Evolutionary conservation across 805 yeast species (phyloP).

Genomic region (Barnettozyma wickerhamii): DNA sequence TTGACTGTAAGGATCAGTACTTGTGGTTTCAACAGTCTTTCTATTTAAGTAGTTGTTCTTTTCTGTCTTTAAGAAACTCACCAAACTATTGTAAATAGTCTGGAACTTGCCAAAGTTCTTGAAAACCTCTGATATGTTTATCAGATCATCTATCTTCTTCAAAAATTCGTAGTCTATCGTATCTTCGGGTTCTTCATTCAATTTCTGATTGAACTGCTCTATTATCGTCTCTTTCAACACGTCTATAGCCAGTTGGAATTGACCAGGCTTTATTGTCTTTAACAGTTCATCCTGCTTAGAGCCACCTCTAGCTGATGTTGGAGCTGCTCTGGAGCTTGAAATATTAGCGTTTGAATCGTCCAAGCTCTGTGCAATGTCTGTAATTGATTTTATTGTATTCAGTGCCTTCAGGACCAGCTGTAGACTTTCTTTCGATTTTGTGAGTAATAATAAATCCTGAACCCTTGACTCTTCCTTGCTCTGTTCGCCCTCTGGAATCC

Average conservation of each 20-base stretch:
- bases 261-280: slow-evolving; percentile 27
- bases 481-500: neutral
- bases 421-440: slow-evolving; percentile 42
- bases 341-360: slow-evolving; percentile 7
- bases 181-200: slow-evolving; percentile 24
- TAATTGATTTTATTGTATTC: slow-evolving; percentile 38
- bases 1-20: slow-evolving; percentile 20
- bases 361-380: slow-evolving; percentile 24
- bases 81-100: slow-evolving; percentile 45
- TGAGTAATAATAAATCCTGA: slow-evolving; percentile 39
- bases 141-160: slow-evolving; percentile 43
- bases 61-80: slow-evolving; percentile 35
- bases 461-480: slow-evolving; percentile 18
- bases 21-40: slow-evolving; percentile 20
- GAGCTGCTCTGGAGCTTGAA: slow-evolving; percentile 13
- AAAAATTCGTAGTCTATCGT: slow-evolving; percentile 33
- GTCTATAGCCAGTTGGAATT: slow-evolving; percentile 36
- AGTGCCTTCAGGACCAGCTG: slow-evolving; percentile 42
- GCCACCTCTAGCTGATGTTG: slow-evolving; percentile 14
- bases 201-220: slow-evolving; percentile 32
- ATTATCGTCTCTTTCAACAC: slow-evolving; percentile 42
- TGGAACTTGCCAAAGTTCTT: slow-evolving; percentile 48
- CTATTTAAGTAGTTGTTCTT: slow-evolving; percentile 30
- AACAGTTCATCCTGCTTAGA: slow-evolving; percentile 3
- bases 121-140: slow-evolving; percentile 48